These are phyloP conservation scores for Stephanodiscus minutulus DNA, from an alignment of 108 stramenopile genomes.

Conservation along the genomic window DNA sequence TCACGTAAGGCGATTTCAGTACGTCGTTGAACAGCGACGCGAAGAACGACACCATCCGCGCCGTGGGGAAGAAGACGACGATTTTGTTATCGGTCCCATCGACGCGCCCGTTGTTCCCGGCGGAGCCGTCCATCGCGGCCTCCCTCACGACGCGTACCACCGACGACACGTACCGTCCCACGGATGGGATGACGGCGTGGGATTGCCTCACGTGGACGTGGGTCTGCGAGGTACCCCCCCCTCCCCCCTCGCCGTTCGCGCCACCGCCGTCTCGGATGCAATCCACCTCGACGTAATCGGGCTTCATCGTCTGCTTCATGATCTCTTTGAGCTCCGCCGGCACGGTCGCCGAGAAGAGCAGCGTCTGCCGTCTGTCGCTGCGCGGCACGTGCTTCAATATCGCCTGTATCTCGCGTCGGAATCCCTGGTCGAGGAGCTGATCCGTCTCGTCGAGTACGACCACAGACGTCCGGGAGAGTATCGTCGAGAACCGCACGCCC, in stretches of 20 bases:
- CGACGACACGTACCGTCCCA: conserved; percentile 56
- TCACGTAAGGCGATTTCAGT: conserved; percentile 54
- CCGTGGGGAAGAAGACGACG: conserved; percentile 90
- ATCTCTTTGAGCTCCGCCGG: conserved; percentile 64
- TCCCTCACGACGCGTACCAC: conserved; percentile 48
- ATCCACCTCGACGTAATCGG: conserved; percentile 60
- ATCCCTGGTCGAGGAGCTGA: conserved; percentile 92
- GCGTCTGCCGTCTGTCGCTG: conserved; percentile 77
- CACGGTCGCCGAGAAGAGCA: conserved; percentile 95
- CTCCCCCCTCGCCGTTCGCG: background rate
- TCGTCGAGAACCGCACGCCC: conserved; percentile 45
- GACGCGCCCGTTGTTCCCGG: too few species aligned
- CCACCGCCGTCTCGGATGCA: conserved; percentile 49
- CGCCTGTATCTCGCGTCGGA: conserved; percentile 76
- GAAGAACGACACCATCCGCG: conserved; percentile 77
- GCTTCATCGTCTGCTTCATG: conserved; percentile 53
- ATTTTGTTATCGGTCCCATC: conserved; percentile 69
- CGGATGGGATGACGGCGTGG: conserved; percentile 48
- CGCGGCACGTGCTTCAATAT: conserved; percentile 77
- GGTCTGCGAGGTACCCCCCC: conserved; percentile 41
- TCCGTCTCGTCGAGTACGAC: conserved; percentile 96
- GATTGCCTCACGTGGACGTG: conserved; percentile 62
- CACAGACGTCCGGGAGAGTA: conserved; percentile 52
- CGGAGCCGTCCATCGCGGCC: conserved; percentile 47
- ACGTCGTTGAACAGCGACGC: conserved; percentile 70